Evolutionary conservation across 139 green algal genomes (phyloP).

Genomic region (Nannochloris sp.): DNA sequence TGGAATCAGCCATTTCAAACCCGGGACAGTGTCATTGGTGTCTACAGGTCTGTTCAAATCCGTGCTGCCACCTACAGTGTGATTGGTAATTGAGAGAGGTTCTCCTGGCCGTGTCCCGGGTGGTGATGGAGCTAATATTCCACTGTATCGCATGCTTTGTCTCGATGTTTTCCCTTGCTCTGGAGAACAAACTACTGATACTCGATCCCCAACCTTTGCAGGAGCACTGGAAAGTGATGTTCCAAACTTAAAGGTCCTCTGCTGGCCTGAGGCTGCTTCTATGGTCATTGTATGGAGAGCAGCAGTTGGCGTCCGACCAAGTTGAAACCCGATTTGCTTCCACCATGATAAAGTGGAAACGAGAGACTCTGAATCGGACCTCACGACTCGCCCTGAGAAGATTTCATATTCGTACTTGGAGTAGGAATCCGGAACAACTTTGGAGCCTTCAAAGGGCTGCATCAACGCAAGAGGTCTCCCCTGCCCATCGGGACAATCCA

Average conservation of each 20-base stretch:
- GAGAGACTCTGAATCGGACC: conserved; percentile 39
- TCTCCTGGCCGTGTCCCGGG: conserved; percentile 66
- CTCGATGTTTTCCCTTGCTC: conserved; percentile 12
- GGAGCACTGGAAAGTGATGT: conserved; percentile 69
- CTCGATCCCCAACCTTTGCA: conserved; percentile 55
- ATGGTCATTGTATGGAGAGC: conserved; percentile 75
- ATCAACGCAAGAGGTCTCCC: conserved; percentile 66
- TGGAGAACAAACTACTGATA: conserved; percentile 70
- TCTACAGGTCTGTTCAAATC: conserved; percentile 50
- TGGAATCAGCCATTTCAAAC: conserved; percentile 67
- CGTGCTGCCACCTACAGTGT: conserved; percentile 39
- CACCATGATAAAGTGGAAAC: not conserved
- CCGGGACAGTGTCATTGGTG: conserved; percentile 13
- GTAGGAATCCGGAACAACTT: conserved; percentile 54
- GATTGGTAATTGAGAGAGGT: conserved; percentile 70
- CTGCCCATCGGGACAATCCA: conserved; percentile 51
- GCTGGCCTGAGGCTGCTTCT: conserved; percentile 51
- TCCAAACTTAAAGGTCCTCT: conserved; percentile 63
- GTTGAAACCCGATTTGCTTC: conserved; percentile 19
- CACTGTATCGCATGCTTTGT: conserved; percentile 3
- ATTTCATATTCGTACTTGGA: conserved; percentile 78
- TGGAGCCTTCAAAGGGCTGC: conserved; percentile 76
- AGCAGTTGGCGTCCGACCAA: not conserved
- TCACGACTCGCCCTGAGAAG: conserved; percentile 56
- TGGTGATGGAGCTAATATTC: conserved; percentile 43